A percentile compares a stretch with the other conserved stretches of the same genome.
phyloP scores from a whole-genome alignment of 495 filamentous ascomycete species.

The Xanthoparmelia taractica region DNA sequence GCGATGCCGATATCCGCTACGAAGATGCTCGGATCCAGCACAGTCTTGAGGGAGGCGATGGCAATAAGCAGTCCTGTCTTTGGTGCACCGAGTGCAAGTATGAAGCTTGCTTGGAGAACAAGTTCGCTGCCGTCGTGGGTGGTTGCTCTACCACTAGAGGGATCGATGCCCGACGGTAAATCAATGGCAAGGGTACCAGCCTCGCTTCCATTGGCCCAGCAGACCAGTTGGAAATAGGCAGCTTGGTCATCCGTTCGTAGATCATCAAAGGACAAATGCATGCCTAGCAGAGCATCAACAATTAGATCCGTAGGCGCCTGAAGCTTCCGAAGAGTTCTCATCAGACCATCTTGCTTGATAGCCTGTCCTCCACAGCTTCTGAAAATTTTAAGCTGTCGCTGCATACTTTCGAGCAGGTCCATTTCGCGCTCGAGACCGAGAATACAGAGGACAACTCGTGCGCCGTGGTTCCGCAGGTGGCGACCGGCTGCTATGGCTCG shows the following conservation, averaged over 20 bases:
- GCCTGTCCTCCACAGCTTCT: slow-evolving; percentile 68
- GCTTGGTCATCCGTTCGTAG: slow-evolving; percentile 73
- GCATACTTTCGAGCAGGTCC: slow-evolving; percentile 65
- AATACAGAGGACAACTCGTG: slow-evolving; percentile 73
- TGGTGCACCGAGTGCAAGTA: slow-evolving; percentile 77
- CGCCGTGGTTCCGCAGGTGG: slow-evolving; percentile 72
- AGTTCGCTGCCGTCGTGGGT: slow-evolving; percentile 2
- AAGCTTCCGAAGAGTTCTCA: slow-evolving; percentile 57
- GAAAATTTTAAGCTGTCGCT: slow-evolving; percentile 67
- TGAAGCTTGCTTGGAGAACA: slow-evolving; percentile 49
- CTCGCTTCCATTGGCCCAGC: slow-evolving; percentile 78
- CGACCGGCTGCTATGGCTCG: slow-evolving; percentile 78
- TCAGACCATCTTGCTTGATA: slow-evolving; percentile 47
- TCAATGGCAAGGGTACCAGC: slow-evolving; percentile 74
- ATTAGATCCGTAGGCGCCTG: slow-evolving; percentile 63
- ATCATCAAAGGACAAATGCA: slow-evolving; percentile 76
- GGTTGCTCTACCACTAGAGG: slow-evolving; percentile 57
- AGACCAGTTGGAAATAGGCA: slow-evolving; percentile 71
- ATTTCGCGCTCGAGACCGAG: slow-evolving; percentile 69
- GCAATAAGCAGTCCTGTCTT: slow-evolving; percentile 74
- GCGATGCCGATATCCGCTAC: slow-evolving; percentile 83
- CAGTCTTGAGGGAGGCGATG: slow-evolving; percentile 51
- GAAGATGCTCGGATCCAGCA: slow-evolving; percentile 57
- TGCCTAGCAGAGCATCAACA: slow-evolving; percentile 79
- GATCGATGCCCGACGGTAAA: slow-evolving; percentile 79